A percentile compares a stretch with the other conserved stretches of the same genome.
These are phyloP conservation scores for Peniophora sp. DNA, from an alignment of 1,284 basidiomycete species.

Conservation along the genomic window DNA sequence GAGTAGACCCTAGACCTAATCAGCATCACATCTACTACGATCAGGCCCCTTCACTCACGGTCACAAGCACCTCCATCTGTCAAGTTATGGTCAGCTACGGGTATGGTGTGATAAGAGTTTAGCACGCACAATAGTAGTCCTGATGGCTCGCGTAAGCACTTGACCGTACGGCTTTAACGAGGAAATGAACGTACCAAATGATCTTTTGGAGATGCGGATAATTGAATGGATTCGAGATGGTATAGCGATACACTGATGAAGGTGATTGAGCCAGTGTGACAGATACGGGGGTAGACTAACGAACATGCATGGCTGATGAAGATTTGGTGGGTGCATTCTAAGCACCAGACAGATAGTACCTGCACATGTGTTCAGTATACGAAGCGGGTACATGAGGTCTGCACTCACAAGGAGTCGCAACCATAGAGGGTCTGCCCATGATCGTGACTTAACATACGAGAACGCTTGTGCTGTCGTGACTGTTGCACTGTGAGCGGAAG, in stretches of 20 bases:
- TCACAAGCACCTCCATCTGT: conserved; percentile 1
- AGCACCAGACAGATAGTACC: neutral
- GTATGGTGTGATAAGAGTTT: neutral
- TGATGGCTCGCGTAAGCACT: neutral
- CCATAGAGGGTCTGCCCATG: neutral
- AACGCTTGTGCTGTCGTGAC: neutral
- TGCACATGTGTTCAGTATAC: neutral
- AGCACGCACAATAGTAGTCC: neutral
- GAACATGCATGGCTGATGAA: neutral
- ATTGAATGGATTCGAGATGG: neutral
- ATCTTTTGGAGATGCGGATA: neutral
- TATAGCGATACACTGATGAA: neutral
- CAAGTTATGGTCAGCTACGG: neutral
- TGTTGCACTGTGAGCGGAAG: too few relatives aligned
- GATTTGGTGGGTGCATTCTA: neutral
- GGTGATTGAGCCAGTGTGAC: neutral
- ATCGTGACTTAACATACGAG: neutral
- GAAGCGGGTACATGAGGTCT: neutral
- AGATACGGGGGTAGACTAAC: neutral
- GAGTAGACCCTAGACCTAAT: neutral
- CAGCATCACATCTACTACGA: neutral
- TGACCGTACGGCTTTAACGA: neutral
- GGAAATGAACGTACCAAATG: neutral
- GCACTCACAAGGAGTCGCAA: neutral
- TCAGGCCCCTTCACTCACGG: neutral